These are phyloP conservation scores for Malassezia arunalokei DNA, from an alignment of 1,284 basidiomycete species.

Conservation along the genomic window DNA sequence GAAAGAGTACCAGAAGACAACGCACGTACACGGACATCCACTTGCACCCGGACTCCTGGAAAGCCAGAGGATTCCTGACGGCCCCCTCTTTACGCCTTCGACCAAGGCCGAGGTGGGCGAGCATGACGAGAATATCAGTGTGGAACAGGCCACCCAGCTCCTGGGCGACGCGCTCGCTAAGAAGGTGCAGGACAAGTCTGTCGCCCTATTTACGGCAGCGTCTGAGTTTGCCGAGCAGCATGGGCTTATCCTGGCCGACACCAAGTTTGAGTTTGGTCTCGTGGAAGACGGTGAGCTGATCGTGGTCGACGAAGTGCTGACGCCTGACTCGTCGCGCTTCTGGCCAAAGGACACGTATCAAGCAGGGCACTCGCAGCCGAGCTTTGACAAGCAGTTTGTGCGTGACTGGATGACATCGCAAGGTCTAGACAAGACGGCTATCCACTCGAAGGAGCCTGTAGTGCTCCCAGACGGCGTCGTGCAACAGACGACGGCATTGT, in stretches of 20 bases:
- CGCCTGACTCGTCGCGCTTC: slow-evolving; percentile 92
- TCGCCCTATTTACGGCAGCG: slow-evolving; percentile 65
- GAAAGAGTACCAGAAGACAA: slow-evolving; percentile 76
- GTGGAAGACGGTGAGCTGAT: slow-evolving; percentile 52
- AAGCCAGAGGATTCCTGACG: slow-evolving; percentile 53
- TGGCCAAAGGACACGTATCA: slow-evolving; percentile 71
- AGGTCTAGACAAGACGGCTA: slow-evolving; percentile 31
- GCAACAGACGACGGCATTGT: slow-evolving; percentile 34
- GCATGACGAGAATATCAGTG: slow-evolving; percentile 96
- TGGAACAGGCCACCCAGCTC: slow-evolving; percentile 52
- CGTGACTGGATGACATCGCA: slow-evolving; percentile 60
- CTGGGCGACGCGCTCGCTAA: slow-evolving; percentile 53
- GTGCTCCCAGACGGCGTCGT: slow-evolving; percentile 37
- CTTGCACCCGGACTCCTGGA: slow-evolving; percentile 71
- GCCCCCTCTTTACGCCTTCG: slow-evolving; percentile 83
- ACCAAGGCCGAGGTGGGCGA: slow-evolving; percentile 90
- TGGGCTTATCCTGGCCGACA: slow-evolving; percentile 89
- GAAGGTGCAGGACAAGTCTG: slow-evolving; percentile 54
- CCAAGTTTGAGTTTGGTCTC: slow-evolving; percentile 78
- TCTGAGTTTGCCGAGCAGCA: slow-evolving; percentile 63
- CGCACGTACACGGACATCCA: slow-evolving; percentile 76
- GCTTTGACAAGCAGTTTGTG: slow-evolving; percentile 95
- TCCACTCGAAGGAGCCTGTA: slow-evolving; percentile 26
- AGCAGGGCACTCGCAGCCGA: slow-evolving; percentile 65
- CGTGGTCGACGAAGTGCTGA: slow-evolving; percentile 87